Evolutionary conservation across 164 flowering plant genomes (phyloP).

Genomic region (Nelumbo lutea): DNA sequence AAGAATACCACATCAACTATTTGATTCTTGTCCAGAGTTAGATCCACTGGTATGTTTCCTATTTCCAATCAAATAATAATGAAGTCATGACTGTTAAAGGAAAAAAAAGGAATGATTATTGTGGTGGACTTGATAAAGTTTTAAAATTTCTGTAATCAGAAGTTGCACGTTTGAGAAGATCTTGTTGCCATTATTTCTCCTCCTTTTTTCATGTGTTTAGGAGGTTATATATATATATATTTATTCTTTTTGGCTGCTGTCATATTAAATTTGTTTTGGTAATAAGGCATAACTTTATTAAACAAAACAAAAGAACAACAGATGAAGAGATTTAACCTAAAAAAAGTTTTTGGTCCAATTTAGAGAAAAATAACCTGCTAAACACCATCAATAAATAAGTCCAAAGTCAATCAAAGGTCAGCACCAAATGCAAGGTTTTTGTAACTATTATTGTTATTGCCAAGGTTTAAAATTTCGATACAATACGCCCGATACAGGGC

Average conservation of each 20-base stretch:
- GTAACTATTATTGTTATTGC: too few species aligned
- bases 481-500: too few species aligned
- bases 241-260: neutral
- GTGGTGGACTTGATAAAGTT: neutral
- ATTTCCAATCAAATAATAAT: neutral
- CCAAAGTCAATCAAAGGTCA: too few species aligned
- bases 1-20: conserved; percentile 52
- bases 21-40: conserved; percentile 45
- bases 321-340: too few species aligned
- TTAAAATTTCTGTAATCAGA: neutral
- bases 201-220: neutral
- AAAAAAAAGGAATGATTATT: neutral
- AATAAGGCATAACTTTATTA: too few species aligned
- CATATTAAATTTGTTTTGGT: too few species aligned
- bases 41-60: conserved; percentile 61
- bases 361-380: too few species aligned
- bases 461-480: too few species aligned
- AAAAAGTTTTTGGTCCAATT: too few species aligned
- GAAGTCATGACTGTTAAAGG: neutral
- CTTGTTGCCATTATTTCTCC: neutral
- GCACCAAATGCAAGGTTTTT: too few species aligned
- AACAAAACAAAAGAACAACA: too few species aligned
- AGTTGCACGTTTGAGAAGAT: neutral
- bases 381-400: too few species aligned
- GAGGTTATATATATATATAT: neutral